Percentiles rank a stretch among this genome's conserved stretches.
These are phyloP conservation scores for Trichosporon sp. DNA, from an alignment of 1,284 basidiomycete species.

Conservation along the genomic window DNA sequence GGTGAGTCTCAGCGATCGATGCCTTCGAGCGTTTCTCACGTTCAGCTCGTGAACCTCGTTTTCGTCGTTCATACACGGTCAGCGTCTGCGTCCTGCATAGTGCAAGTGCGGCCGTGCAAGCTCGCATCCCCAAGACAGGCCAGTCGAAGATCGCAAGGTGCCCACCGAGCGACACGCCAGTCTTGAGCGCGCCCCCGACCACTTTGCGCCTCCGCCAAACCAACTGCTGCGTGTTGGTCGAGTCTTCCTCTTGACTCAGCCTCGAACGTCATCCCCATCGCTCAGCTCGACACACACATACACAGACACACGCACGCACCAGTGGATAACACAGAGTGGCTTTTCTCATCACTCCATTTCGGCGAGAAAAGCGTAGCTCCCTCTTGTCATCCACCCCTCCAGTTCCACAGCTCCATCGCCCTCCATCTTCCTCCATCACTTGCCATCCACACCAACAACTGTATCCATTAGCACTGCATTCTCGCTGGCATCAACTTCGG, in stretches of 20 bases:
- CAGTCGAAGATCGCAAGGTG: neutral
- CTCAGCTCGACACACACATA: neutral
- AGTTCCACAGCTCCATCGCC: neutral
- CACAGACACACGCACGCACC: neutral
- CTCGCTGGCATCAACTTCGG: neutral
- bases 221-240: neutral
- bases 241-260: neutral
- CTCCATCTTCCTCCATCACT: neutral
- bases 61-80: neutral
- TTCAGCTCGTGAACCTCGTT: neutral
- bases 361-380: neutral
- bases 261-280: neutral
- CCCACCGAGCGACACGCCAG: neutral
- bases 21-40: neutral
- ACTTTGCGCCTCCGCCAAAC: neutral
- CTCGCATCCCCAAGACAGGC: neutral
- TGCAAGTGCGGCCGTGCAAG: neutral
- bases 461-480: constrained; percentile 4
- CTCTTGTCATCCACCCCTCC: neutral
- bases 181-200: neutral
- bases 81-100: neutral
- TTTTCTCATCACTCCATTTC: neutral
- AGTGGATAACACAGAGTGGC: neutral
- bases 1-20: neutral
- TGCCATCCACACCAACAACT: neutral